A percentile compares a stretch with the other conserved stretches of the same genome.
Evolutionary conservation across 2,329 filamentous ascomycete species (phyloP).

Genomic region (Diaporthe vexans): DNA sequence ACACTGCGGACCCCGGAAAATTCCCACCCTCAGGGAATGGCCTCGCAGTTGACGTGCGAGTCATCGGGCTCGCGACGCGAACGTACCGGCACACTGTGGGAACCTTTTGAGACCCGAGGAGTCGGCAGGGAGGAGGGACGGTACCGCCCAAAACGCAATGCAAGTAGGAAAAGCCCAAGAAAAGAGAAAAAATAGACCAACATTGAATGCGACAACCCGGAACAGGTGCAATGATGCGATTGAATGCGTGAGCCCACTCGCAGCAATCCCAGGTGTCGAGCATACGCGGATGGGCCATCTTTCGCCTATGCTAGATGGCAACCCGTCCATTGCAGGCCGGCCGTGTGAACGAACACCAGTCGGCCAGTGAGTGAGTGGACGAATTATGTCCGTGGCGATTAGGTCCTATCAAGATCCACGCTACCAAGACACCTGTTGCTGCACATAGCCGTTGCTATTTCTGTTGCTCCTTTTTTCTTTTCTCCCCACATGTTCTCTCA

Average conservation of each 20-base stretch:
- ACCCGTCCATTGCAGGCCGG: not conserved
- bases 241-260: constrained; percentile 13
- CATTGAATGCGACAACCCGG: constrained; percentile 28
- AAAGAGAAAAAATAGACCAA: constrained; percentile 32
- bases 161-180: constrained; percentile 32
- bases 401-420: constrained; percentile 1
- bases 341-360: too few species aligned
- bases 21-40: not conserved
- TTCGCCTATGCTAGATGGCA: not conserved
- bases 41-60: constrained; percentile 4
- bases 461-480: not conserved
- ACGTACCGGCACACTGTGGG: constrained; percentile 21
- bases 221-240: constrained; percentile 21
- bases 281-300: not conserved
- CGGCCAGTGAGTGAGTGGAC: constrained; percentile 10
- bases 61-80: constrained; percentile 14
- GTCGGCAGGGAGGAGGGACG: constrained; percentile 15
- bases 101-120: constrained; percentile 15
- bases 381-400: not conserved
- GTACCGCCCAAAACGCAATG: constrained; percentile 33
- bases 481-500: not conserved
- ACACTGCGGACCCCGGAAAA: not conserved
- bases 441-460: not conserved
- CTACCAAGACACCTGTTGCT: not conserved
- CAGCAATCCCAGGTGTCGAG: not conserved